Base-by-base conservation (phyloP, 2,329 filamentous ascomycete genomes). In the Arachnopeziza araneosa region DNA sequence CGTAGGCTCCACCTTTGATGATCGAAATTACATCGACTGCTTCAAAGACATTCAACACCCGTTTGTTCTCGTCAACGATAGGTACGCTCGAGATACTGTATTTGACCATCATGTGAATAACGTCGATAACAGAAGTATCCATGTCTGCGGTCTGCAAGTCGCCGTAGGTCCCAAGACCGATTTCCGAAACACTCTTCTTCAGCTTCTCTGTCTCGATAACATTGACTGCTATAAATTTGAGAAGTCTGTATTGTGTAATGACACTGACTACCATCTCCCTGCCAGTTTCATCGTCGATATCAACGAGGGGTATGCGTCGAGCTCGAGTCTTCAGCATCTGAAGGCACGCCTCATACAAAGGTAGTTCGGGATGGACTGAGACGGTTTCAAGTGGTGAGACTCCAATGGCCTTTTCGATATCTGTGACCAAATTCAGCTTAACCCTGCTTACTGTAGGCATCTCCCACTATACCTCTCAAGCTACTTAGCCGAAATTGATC, bases 141-240 rank as follows among this genome's bases (percentile, higher is more conserved):
- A 99, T 98, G 61, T 80, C 84, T 44, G 92, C 91, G 3, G 91
- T 96, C 51, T 88, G 85, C 59, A 99, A 78, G 66, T 91, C 83
- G 23, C 81, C 78, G 74, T 96, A 98, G 1, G 91, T 93, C 56
- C 95, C 96, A 9, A 99, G 80, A 24, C 86, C 85, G 58, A 98
- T 83, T 64, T 97, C 92, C 62, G 85, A 84, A 59, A 99, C 80
- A 10, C 91, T 88, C 77, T 96, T 97, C 72, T 91, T 90, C 63
- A 99, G 78, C 71, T 92, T 84, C 68, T 96, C 88, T 4, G 93
- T 97, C 70, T 87, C 84, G 68, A 84, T 85, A 50, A 90, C 86
- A 75, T 99, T 99, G 75, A 99, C 93, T 12, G 95, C 93, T 63
- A 99, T 96, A 74, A 99, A 99, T 74, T 99, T 99, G 65, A 99